phyloP scores from a whole-genome alignment of 768 basidiomycete genomes.

The Pleurotus citrinopileatus region DNA sequence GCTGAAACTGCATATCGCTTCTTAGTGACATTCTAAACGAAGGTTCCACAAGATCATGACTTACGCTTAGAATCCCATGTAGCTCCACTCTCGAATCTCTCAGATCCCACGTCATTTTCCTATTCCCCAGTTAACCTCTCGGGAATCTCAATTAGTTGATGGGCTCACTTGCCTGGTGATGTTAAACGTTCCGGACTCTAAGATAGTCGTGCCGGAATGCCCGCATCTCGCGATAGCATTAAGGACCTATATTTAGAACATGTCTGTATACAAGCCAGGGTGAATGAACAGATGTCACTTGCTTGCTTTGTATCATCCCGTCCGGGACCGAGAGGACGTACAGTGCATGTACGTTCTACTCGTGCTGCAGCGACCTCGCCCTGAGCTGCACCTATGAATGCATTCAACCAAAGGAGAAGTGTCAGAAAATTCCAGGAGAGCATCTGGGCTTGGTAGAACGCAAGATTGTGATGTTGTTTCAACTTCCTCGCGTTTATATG shows the following conservation, averaged over 20 bases:
- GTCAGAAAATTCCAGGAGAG: neutral
- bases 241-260: constrained; percentile 34
- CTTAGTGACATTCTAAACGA: neutral
- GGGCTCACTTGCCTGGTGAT: constrained; percentile 40
- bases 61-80: constrained; percentile 42
- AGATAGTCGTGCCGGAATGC: constrained; percentile 40
- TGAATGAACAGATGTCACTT: constrained; percentile 6
- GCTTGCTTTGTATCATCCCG: constrained; percentile 39
- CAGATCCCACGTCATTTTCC: constrained; percentile 56
- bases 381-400: neutral
- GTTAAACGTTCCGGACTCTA: constrained; percentile 45
- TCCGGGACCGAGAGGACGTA: constrained; percentile 33
- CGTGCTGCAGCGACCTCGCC: neutral
- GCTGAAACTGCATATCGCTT: constrained; percentile 40
- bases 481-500: too few species aligned
- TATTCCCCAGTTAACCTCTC: neutral
- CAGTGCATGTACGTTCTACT: constrained; percentile 17
- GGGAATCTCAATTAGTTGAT: neutral
- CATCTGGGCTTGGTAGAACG: neutral
- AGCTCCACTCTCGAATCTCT: constrained; percentile 40
- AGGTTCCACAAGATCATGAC: constrained; percentile 9
- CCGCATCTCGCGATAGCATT: constrained; percentile 48
- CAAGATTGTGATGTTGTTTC: too few species aligned
- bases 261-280: neutral
- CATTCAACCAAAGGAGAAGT: neutral